Percentiles rank a stretch among this genome's conserved stretches.
phyloP scores from a whole-genome alignment of 2,329 filamentous ascomycete species.

The Biscogniauxia mediterranea region DNA sequence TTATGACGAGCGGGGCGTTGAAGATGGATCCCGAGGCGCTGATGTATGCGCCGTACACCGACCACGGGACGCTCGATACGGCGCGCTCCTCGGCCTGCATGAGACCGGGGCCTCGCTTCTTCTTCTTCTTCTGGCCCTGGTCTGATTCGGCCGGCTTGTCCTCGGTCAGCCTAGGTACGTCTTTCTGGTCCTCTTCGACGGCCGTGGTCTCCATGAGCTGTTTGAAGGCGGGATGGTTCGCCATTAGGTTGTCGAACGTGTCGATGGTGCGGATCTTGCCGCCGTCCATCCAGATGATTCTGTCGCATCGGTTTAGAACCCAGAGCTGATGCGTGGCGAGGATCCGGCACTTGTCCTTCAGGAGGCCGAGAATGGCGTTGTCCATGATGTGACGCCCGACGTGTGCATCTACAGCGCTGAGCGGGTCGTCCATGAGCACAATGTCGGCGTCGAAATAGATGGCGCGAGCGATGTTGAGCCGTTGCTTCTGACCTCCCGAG shows the following conservation, averaged over 20 bases:
- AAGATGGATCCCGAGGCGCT: constrained; percentile 69
- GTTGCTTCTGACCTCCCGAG: constrained; percentile 92
- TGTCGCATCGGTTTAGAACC: constrained; percentile 84
- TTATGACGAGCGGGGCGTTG: constrained; percentile 62
- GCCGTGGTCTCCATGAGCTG: constrained; percentile 84
- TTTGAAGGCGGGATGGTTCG: constrained; percentile 72
- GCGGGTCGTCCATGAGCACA: constrained; percentile 67
- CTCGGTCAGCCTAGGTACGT: constrained; percentile 47
- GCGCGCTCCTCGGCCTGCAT: constrained; percentile 73
- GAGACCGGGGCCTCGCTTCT: constrained; percentile 58
- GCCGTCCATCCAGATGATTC: constrained; percentile 89
- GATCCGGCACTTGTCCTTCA: constrained; percentile 86
- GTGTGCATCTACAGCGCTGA: constrained; percentile 68
- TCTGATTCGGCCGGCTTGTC: constrained; percentile 44
- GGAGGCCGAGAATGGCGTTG: constrained; percentile 83
- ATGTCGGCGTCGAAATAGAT: constrained; percentile 70
- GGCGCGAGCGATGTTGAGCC: constrained; percentile 86
- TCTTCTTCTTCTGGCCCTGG: constrained; percentile 47
- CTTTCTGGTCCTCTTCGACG: constrained; percentile 62
- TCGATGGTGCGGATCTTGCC: constrained; percentile 82
- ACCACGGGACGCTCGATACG: constrained; percentile 74
- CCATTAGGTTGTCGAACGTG: constrained; percentile 87
- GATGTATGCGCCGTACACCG: constrained; percentile 76
- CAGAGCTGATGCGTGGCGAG: constrained; percentile 94
- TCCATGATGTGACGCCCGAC: constrained; percentile 82